These are phyloP conservation scores for Pichia sp. DNA, from an alignment of 1,139 yeast species.

Conservation along the genomic window DNA sequence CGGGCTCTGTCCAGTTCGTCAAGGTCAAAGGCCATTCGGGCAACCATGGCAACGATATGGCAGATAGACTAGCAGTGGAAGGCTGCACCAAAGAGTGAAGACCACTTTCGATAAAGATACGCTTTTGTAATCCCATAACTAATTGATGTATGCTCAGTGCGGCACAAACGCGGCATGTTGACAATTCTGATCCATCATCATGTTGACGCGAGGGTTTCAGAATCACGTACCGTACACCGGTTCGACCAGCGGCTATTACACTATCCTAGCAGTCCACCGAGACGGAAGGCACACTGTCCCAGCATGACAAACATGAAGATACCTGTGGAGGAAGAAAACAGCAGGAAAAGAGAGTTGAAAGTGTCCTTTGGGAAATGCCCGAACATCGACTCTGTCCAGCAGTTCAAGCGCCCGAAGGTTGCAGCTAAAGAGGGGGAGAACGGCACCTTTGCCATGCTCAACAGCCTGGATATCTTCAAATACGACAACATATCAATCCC, in stretches of 20 bases:
- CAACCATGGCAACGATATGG: slow-evolving; percentile 64
- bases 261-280: too few species aligned
- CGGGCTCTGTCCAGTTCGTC: slow-evolving; percentile 25
- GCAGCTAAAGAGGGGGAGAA: background rate
- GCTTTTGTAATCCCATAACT: background rate
- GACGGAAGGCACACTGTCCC: too few species aligned
- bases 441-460: slow-evolving; percentile 7
- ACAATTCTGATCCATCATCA: background rate
- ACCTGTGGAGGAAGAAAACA: background rate
- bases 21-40: slow-evolving; percentile 78
- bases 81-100: slow-evolving; percentile 40
- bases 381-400: background rate
- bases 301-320: background rate
- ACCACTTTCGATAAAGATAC: background rate
- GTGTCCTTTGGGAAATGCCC: slow-evolving; percentile 5
- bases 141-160: background rate
- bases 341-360: slow-evolving; percentile 7
- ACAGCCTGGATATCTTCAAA: slow-evolving; percentile 5
- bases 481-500: slow-evolving; percentile 11
- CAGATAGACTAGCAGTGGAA: slow-evolving; percentile 66
- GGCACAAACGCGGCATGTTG: background rate
- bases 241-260: too few species aligned
- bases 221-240: too few species aligned
- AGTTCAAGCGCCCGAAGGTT: background rate
- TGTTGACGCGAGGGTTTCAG: too few species aligned